Conservation (phyloP, 805 yeast genomes). For the Candida nitratophila region DNA sequence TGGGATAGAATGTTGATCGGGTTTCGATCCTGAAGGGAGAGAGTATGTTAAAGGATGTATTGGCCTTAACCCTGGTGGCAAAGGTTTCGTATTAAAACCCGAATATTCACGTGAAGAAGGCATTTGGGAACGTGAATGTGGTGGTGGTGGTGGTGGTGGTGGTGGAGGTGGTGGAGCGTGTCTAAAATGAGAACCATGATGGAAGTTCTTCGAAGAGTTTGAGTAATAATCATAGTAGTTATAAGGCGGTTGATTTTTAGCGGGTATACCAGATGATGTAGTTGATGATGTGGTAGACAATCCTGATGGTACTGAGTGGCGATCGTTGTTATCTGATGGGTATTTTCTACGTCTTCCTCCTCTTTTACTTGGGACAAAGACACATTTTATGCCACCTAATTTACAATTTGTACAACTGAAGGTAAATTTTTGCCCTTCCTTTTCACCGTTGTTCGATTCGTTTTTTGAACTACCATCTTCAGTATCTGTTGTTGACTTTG, state of each 20-base stretch:
- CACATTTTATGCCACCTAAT: constrained; percentile 38
- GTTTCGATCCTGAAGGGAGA: too few relatives aligned
- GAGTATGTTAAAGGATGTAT: not conserved
- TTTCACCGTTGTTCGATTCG: not conserved
- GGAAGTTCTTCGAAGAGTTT: not conserved
- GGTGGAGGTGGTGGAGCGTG: not conserved
- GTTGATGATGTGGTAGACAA: too few relatives aligned
- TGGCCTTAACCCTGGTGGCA: not conserved
- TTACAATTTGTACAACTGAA: constrained; percentile 43
- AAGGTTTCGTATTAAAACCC: not conserved
- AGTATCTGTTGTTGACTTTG: constrained; percentile 16
- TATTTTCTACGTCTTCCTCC: constrained; percentile 47
- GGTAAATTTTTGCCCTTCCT: not conserved
- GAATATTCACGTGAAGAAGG: not conserved
- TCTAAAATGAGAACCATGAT: not conserved
- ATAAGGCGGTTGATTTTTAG: not conserved
- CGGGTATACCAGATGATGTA: not conserved
- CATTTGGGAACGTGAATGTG: not conserved
- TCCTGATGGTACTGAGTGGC: not conserved
- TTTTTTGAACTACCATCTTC: constrained; percentile 13
- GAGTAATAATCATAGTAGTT: not conserved
- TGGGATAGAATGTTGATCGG: too few relatives aligned
- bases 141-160: too few relatives aligned
- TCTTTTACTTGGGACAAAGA: constrained; percentile 48
- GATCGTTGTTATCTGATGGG: constrained; percentile 2